Percentiles rank a stretch among this genome's conserved stretches.
phyloP scores from a whole-genome alignment of 306 rosid species.

The Cicer arietinum region DNA sequence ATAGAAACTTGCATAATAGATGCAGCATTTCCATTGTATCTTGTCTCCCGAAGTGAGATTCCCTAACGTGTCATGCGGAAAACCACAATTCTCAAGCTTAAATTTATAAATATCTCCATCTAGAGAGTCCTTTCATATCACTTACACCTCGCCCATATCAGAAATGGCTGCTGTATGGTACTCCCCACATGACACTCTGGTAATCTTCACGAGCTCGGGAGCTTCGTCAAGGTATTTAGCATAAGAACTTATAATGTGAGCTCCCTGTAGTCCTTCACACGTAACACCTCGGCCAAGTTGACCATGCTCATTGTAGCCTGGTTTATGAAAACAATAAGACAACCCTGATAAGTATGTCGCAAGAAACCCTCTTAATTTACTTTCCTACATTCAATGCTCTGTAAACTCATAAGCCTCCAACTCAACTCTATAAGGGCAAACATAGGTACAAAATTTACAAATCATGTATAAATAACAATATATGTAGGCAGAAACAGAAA shows the following conservation, averaged over 20 bases:
- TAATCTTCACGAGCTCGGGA: conserved; percentile 92
- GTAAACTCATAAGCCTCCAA: conserved; percentile 25
- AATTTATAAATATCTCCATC: conserved; percentile 68
- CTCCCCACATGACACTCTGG: conserved; percentile 96
- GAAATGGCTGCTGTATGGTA: conserved; percentile 94
- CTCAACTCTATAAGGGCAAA: conserved; percentile 28
- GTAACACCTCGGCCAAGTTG: conserved; percentile 98
- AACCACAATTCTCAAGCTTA: conserved; percentile 69
- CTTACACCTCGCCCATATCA: conserved; percentile 96
- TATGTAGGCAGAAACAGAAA: conserved; percentile 8
- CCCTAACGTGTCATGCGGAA: conserved; percentile 69
- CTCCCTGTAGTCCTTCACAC: conserved; percentile 91
- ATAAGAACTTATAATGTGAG: conserved; percentile 74
- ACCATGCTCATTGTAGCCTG: conserved; percentile 98
- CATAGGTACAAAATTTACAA: conserved; percentile 5
- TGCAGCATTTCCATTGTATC: conserved; percentile 68
- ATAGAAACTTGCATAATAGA: conserved; percentile 66
- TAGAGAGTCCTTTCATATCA: conserved; percentile 68
- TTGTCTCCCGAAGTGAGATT: conserved; percentile 63
- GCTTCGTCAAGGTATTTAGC: conserved; percentile 94
- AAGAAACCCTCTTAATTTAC: conserved; percentile 43
- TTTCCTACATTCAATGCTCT: conserved; percentile 30
- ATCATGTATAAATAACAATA: not conserved
- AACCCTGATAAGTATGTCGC: conserved; percentile 45
- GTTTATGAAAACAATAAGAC: conserved; percentile 61